phyloP scores from a whole-genome alignment of 768 basidiomycete species.

The Mycena rebaudengoi region DNA sequence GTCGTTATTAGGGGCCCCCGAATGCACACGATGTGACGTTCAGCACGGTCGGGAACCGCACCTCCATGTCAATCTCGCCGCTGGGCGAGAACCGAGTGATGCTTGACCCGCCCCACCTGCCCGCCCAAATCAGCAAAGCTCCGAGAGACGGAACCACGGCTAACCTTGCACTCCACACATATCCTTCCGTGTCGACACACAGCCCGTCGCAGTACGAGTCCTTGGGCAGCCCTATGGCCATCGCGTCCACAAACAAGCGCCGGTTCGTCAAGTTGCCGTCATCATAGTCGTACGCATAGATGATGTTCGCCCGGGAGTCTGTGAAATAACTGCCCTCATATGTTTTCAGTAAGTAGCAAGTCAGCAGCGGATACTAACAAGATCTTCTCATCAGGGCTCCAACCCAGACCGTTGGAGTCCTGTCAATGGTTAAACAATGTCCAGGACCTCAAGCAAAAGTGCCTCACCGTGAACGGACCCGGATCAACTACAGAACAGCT shows the following conservation, averaged over 20 bases:
- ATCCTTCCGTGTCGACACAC: constrained; percentile 69
- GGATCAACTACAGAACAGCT: constrained; percentile 62
- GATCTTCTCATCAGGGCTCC: constrained; percentile 69
- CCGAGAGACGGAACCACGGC: background rate
- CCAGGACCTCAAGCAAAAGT: constrained; percentile 8
- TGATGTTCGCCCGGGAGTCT: constrained; percentile 70
- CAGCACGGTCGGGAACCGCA: constrained; percentile 67
- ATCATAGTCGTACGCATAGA: constrained; percentile 73
- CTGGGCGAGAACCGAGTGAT: constrained; percentile 62
- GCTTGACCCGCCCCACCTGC: constrained; percentile 71
- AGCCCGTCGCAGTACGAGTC: constrained; percentile 70
- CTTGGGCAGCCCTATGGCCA: constrained; percentile 58
- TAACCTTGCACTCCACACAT: constrained; percentile 70
- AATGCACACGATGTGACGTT: constrained; percentile 77
- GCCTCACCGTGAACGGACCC: constrained; percentile 69
- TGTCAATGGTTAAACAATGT: constrained; percentile 23
- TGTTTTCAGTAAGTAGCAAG: constrained; percentile 11
- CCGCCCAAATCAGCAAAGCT: constrained; percentile 18
- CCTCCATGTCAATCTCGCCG: constrained; percentile 64
- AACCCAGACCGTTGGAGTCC: constrained; percentile 74
- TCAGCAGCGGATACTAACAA: constrained; percentile 49
- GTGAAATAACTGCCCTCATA: constrained; percentile 67
- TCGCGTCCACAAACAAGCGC: constrained; percentile 64
- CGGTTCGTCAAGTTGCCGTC: constrained; percentile 65
- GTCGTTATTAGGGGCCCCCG: constrained; percentile 69